Percentiles rank a stretch among this genome's conserved stretches.
Evolutionary conservation across 2,329 filamentous ascomycete species (phyloP).

Genomic region (Neoarthrinium moseri): DNA sequence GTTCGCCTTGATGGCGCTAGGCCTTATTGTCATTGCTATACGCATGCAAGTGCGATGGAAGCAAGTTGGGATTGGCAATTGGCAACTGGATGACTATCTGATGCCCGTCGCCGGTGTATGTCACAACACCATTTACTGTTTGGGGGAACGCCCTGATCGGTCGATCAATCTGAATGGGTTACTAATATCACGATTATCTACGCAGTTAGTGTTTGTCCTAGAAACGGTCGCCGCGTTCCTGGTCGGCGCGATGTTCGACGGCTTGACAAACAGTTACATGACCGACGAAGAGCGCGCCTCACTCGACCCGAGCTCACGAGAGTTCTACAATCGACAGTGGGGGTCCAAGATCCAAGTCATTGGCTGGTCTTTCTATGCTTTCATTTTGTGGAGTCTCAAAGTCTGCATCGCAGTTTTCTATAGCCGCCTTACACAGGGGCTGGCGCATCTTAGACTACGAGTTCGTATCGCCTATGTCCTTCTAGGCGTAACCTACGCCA

Average conservation of each 20-base stretch:
- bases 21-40: constrained; percentile 14
- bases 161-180: no score
- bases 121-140: no score
- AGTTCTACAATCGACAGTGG: constrained; percentile 30
- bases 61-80: constrained; percentile 15
- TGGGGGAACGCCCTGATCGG: no score
- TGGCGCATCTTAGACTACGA: constrained; percentile 7
- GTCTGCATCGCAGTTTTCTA: constrained; percentile 12
- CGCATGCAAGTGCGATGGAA: constrained; percentile 18
- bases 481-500: constrained; percentile 9
- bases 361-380: constrained; percentile 8
- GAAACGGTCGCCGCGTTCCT: constrained; percentile 38
- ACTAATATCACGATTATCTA: not conserved
- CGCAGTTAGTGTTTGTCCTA: constrained; percentile 1
- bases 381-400: constrained; percentile 14
- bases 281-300: constrained; percentile 42
- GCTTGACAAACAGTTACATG: constrained; percentile 54
- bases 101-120: constrained; percentile 20
- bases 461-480: constrained; percentile 9
- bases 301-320: constrained; percentile 37
- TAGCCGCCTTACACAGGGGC: constrained; percentile 9
- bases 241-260: constrained; percentile 43
- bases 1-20: constrained; percentile 9
- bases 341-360: constrained; percentile 15
- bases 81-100: constrained; percentile 22